Percentiles rank a stretch among this genome's conserved stretches.
Evolutionary conservation across 2,329 filamentous ascomycete species (phyloP).

Genomic region (Chrysoporthe deuterocubensis): DNA sequence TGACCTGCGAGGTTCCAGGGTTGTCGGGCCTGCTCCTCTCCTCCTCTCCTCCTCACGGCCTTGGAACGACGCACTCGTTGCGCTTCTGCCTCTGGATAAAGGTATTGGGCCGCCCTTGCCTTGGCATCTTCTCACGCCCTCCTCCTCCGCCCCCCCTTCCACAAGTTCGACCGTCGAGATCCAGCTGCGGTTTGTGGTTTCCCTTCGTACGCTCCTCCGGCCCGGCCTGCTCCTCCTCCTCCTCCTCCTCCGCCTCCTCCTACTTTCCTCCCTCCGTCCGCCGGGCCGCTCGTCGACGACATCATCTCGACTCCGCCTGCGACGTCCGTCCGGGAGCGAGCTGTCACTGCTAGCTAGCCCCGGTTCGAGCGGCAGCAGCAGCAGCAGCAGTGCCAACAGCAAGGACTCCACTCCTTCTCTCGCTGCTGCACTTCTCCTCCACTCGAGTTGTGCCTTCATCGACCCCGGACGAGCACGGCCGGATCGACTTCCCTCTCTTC

Average conservation of each 20-base stretch:
- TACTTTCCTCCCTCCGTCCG: slow-evolving; percentile 8
- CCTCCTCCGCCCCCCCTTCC: slow-evolving; percentile 7
- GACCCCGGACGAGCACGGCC: not conserved
- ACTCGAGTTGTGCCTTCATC: slow-evolving; percentile 9
- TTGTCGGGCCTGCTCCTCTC: too few relatives aligned
- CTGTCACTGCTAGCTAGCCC: slow-evolving; percentile 1
- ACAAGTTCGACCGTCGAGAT: slow-evolving; percentile 26
- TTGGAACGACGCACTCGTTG: not conserved
- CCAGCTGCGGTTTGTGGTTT: slow-evolving; percentile 21
- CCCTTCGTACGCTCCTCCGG: not conserved
- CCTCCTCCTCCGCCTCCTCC: not conserved
- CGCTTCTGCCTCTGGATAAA: slow-evolving; percentile 5
- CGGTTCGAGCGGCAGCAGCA: slow-evolving; percentile 17
- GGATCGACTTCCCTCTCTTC: slow-evolving; percentile 10
- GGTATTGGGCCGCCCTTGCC: slow-evolving; percentile 24
- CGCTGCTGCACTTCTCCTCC: slow-evolving; percentile 4
- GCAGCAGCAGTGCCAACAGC: slow-evolving; percentile 15
- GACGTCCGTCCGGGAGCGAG: slow-evolving; percentile 11
- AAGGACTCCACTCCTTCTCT: slow-evolving; percentile 25
- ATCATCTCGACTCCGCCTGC: not conserved
- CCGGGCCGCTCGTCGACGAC: slow-evolving; percentile 18
- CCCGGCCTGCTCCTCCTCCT: slow-evolving; percentile 1
- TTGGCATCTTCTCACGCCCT: not conserved
- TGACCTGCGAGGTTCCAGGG: too few relatives aligned
- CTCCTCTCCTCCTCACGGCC: not conserved